Conservation (phyloP, 1,284 basidiomycete genomes). For the Tremellales sp. region DNA sequence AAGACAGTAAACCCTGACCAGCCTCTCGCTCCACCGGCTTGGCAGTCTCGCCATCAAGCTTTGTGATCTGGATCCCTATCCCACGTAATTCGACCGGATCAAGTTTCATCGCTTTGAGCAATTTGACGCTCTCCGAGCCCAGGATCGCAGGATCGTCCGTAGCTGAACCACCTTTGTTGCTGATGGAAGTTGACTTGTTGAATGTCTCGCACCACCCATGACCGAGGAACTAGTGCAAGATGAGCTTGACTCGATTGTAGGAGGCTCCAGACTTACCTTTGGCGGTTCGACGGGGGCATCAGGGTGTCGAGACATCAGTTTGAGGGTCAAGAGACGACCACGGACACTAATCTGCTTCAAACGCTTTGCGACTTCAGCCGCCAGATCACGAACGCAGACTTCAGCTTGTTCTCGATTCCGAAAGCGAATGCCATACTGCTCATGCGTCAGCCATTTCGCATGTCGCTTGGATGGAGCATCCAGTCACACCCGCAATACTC, state of each 20-base stretch:
- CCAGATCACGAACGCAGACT: constrained; percentile 68
- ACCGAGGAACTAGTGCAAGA: constrained; percentile 70
- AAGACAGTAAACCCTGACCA: constrained; percentile 31
- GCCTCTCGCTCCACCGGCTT: constrained; percentile 21
- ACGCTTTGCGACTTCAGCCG: constrained; percentile 67
- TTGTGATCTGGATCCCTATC: constrained; percentile 87
- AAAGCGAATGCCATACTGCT: constrained; percentile 91
- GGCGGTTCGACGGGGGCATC: constrained; percentile 86
- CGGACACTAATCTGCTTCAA: constrained; percentile 63
- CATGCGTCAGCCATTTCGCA: constrained; percentile 3
- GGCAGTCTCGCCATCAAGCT: constrained; percentile 59
- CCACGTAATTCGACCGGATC: constrained; percentile 87
- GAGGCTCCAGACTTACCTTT: constrained; percentile 58
- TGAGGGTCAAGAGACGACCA: constrained; percentile 72
- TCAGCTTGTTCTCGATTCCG: constrained; percentile 74
- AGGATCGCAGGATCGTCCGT: constrained; percentile 71
- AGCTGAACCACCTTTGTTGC: constrained; percentile 58
- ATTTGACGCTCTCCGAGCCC: constrained; percentile 69
- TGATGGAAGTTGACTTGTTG: constrained; percentile 66
- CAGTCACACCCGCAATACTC: no score
- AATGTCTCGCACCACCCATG: constrained; percentile 83
- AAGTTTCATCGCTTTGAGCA: constrained; percentile 69
- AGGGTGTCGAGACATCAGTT: constrained; percentile 82
- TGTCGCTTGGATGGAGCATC: background rate
- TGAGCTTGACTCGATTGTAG: background rate